phyloP scores from a whole-genome alignment of 495 filamentous ascomycete genomes.

The Aspergillus ostianus region DNA sequence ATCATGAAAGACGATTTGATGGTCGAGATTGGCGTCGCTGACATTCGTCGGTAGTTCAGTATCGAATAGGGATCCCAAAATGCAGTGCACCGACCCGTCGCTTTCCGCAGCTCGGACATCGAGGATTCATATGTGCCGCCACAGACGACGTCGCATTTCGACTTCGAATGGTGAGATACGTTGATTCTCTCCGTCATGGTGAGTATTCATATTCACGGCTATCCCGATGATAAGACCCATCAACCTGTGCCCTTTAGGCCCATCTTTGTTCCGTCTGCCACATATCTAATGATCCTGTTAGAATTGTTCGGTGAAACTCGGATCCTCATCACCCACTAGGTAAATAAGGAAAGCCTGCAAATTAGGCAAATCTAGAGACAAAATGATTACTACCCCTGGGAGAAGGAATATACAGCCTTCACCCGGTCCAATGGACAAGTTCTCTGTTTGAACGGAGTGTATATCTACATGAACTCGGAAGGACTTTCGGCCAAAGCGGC shows the following conservation, averaged over 20 bases:
- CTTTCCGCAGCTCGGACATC: slow-evolving; percentile 72
- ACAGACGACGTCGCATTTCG: slow-evolving; percentile 73
- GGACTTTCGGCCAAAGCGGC: too few relatives aligned
- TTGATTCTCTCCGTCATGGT: slow-evolving; percentile 53
- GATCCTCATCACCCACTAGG: slow-evolving; percentile 31
- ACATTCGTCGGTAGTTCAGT: slow-evolving; percentile 64
- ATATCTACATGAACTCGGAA: too few relatives aligned
- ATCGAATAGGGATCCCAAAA: slow-evolving; percentile 61
- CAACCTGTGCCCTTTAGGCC: slow-evolving; percentile 52
- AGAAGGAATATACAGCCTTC: too few relatives aligned
- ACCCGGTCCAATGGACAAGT: too few relatives aligned
- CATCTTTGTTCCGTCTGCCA: slow-evolving; percentile 53
- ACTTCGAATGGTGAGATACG: slow-evolving; percentile 66
- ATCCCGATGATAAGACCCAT: slow-evolving; percentile 65
- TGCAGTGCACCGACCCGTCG: slow-evolving; percentile 64
- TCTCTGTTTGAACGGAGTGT: too few relatives aligned
- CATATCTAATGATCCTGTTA: slow-evolving; percentile 26
- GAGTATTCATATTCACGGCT: slow-evolving; percentile 65
- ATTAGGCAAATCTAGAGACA: slow-evolving; percentile 29
- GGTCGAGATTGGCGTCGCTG: slow-evolving; percentile 64
- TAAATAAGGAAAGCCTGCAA: slow-evolving; percentile 73
- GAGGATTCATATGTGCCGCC: slow-evolving; percentile 71
- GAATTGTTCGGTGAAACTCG: neutral
- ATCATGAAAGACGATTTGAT: slow-evolving; percentile 32
- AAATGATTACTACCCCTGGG: too few relatives aligned